These are phyloP conservation scores for Pyrenophora seminiperda DNA, from an alignment of 2,329 filamentous ascomycete genomes.

Conservation along the genomic window DNA sequence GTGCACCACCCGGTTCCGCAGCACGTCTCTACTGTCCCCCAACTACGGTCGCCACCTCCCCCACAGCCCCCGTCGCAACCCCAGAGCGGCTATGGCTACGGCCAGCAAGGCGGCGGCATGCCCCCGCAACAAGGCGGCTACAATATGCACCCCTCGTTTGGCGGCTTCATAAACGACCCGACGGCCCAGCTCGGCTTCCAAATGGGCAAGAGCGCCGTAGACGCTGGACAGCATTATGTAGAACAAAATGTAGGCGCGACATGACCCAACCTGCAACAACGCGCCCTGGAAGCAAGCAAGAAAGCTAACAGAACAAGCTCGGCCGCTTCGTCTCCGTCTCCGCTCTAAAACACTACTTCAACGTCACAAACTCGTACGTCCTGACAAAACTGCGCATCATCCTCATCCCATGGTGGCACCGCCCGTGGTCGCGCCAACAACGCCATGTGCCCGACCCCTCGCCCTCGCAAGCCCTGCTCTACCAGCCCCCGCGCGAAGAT, in stretches of 20 bases:
- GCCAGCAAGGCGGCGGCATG: constrained; percentile 62
- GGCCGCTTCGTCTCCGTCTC: constrained; percentile 88
- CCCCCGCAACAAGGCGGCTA: constrained; percentile 49
- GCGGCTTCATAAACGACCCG: constrained; percentile 93
- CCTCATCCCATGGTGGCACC: constrained; percentile 96
- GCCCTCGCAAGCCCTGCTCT: constrained; percentile 48
- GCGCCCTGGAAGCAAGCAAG: not conserved
- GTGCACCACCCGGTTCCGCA: constrained; percentile 92
- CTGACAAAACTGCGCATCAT: constrained; percentile 91
- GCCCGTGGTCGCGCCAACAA: constrained; percentile 95
- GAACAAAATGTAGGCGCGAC: constrained; percentile 80
- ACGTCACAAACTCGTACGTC: constrained; percentile 97
- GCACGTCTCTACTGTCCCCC: constrained; percentile 96
- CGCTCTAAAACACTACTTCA: constrained; percentile 98
- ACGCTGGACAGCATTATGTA: constrained; percentile 89
- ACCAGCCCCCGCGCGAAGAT: constrained; percentile 90
- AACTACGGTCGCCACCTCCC: constrained; percentile 90
- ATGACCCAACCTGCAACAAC: not conserved
- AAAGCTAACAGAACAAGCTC: constrained; percentile 55
- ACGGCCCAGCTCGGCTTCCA: constrained; percentile 94
- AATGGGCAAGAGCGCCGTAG: constrained; percentile 88
- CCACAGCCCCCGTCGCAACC: constrained; percentile 73
- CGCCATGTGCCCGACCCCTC: constrained; percentile 54
- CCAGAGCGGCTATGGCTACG: constrained; percentile 71
- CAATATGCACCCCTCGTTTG: constrained; percentile 67